Evolutionary conservation across 768 basidiomycete genomes (phyloP), one percentile per base, ranked within the genome.

Genomic region (Boletus tylopilopsis): DNA sequence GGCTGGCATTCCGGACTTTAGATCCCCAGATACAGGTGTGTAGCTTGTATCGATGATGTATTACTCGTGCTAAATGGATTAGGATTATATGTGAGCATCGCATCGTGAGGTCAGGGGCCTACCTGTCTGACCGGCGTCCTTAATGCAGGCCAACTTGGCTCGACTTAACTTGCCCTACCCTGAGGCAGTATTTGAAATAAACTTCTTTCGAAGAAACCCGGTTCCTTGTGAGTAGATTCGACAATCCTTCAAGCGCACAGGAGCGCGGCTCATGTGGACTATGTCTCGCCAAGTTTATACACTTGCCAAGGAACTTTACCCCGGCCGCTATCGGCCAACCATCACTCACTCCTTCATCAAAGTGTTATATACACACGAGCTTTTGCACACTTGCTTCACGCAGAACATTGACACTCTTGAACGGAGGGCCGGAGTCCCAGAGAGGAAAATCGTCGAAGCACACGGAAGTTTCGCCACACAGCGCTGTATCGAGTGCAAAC

Each of bases 331-430:
- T 72, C 79, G 90, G 15, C 94, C 96, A 1, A 96, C 95, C 0
- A 67, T 80, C 1, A 84, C 94, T 0, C 95, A 99, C 61, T 89
- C 92, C 22, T 97, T 97, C 70, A 80, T 96, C 61, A 80, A 79
- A 29, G 78, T 98, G 18, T 76, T 99, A 23, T 73, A 81, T n/a
- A 70, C 80, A 30, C 84, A 88, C 56, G 64, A 66, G 1, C 73
- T 87, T 15, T 79, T 99, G 2, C 79, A 81, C 53, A 84, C 76
- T 35, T 90, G 87, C 70, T 90, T 90, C 61, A 92, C 91, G 6
- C 93, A 93, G 68, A 94, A 94, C 62, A 93, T 93, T 47, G 94
- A 97, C 64, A 94, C 92, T 0, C 80, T 97, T 13, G 95, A 97
- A 63, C 78, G 89, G 2, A 76, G 82, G 6, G 90, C 92, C 0